phyloP scores from a whole-genome alignment of 2,329 filamentous ascomycete genomes.

The Botrytis fragariae region DNA sequence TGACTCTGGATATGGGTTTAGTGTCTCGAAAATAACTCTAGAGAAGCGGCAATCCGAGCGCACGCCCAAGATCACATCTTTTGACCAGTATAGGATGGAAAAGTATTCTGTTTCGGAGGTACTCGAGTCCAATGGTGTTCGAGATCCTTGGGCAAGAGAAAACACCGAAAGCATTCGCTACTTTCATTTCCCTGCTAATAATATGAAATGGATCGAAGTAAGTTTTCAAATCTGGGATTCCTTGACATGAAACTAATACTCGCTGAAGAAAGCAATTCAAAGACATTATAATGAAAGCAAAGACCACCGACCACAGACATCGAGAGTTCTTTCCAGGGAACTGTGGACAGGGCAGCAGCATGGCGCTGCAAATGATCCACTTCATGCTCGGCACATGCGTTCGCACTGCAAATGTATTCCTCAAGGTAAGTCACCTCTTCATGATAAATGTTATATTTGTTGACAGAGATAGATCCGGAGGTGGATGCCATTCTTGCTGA shows the following conservation, averaged over 20 bases:
- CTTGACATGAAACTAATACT: neutral
- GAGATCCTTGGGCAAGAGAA: neutral
- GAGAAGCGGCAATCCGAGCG: fast-evolving
- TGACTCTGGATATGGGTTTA: neutral
- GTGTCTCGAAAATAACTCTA: neutral
- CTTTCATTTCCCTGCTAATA: neutral
- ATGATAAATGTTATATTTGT: neutral
- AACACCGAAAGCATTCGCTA: neutral
- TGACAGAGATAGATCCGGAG: neutral
- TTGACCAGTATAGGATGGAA: fast-evolving
- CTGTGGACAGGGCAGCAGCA: neutral
- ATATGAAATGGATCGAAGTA: neutral
- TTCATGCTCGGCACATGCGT: neutral
- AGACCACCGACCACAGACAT: neutral
- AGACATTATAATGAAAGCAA: neutral
- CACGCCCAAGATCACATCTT: neutral
- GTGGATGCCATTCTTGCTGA: neutral
- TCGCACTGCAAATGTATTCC: neutral
- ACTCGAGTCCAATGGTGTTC: fast-evolving
- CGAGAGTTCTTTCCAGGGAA: neutral
- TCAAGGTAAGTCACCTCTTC: neutral
- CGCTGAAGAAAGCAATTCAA: neutral
- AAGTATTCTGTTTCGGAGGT: neutral
- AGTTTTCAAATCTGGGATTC: fast-evolving
- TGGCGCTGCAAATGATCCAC: neutral